phyloP scores from a whole-genome alignment of 257 asterid species.

The Plectranthus barbatus region DNA sequence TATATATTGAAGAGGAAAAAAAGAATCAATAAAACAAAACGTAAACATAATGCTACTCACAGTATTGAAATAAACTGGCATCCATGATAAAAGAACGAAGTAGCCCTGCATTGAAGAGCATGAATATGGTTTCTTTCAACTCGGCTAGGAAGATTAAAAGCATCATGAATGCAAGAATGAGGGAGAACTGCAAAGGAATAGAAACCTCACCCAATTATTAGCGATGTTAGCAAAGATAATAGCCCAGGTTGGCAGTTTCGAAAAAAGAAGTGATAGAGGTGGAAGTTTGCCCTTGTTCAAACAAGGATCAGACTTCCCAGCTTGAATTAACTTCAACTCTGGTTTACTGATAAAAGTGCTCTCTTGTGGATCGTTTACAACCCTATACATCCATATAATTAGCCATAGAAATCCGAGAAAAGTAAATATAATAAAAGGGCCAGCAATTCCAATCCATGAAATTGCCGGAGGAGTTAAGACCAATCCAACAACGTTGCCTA shows the following conservation, averaged over 20 bases:
- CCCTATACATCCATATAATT: constrained; percentile 43
- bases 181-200: neutral
- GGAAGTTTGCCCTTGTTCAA: constrained; percentile 49
- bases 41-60: constrained; percentile 37
- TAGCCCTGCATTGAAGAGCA: constrained; percentile 68
- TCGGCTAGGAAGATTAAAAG: neutral
- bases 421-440: constrained; percentile 81
- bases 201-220: constrained; percentile 69
- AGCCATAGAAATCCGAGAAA: constrained; percentile 85
- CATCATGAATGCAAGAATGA: neutral
- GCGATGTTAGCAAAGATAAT: constrained; percentile 77
- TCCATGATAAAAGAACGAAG: constrained; percentile 95
- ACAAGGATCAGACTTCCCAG: constrained; percentile 61
- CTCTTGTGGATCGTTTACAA: constrained; percentile 67
- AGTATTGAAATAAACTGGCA: constrained; percentile 94
- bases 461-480: constrained; percentile 63
- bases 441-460: constrained; percentile 65
- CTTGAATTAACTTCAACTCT: constrained; percentile 67
- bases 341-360: constrained; percentile 46
- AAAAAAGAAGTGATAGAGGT: constrained; percentile 49
- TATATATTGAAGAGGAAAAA: neutral
- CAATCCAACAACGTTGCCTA: constrained; percentile 88
- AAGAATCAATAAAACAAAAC: too few species aligned
- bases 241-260: constrained; percentile 90
- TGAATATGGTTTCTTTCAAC: neutral